Conservation (phyloP, 768 basidiomycete genomes). For the Tylopilus sp. region DNA sequence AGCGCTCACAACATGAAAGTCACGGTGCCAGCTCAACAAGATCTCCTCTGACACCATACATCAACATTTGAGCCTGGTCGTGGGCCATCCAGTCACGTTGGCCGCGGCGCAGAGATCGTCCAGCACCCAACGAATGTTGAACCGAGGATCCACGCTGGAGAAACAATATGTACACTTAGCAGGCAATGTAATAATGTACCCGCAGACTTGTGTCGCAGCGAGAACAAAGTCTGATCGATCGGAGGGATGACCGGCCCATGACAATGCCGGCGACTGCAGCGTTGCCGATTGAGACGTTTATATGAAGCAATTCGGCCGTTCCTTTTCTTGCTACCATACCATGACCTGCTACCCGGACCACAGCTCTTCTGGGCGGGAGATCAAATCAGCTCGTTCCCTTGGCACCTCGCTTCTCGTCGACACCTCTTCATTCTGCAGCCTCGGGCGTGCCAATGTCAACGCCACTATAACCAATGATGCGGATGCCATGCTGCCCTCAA, state of each 20-base stretch:
- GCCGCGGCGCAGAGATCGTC: too few species aligned
- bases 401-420: neutral
- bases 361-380: constrained; percentile 32
- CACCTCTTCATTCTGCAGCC: neutral
- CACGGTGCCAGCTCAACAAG: too few species aligned
- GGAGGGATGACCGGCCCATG: neutral
- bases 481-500: neutral
- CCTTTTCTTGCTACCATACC: constrained; percentile 13
- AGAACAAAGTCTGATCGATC: too few species aligned
- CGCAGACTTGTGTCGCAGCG: neutral
- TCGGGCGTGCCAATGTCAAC: neutral
- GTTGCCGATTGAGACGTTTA: constrained; percentile 1
- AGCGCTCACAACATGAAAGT: neutral
- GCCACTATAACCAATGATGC: neutral
- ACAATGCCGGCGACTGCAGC: neutral
- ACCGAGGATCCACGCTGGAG: too few species aligned
- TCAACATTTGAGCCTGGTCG: too few species aligned
- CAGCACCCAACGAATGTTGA: too few species aligned
- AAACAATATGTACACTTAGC: too few species aligned
- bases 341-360: constrained; percentile 29
- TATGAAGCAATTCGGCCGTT: constrained; percentile 15
- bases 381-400: constrained; percentile 3
- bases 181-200: too few species aligned
- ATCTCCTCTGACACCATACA: too few species aligned
- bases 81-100: too few species aligned